These are phyloP conservation scores for Meripilus lineatus DNA, from an alignment of 1,284 basidiomycete species.

Conservation along the genomic window DNA sequence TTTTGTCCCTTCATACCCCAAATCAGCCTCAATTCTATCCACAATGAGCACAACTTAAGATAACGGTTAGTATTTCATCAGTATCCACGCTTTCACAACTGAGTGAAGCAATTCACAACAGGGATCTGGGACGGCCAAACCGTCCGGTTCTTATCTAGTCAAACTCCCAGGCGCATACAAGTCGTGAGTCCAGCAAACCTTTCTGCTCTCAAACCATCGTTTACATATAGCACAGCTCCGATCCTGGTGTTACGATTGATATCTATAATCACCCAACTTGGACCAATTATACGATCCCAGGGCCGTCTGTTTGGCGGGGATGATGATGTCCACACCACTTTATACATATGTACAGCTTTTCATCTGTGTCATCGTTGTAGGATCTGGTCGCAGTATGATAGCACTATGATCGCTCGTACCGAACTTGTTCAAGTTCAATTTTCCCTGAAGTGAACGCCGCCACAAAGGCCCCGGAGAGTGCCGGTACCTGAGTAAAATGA, in stretches of 20 bases:
- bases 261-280: conserved; percentile 27
- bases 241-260: conserved; percentile 32
- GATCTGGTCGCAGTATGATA: too few species aligned
- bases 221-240: conserved; percentile 18
- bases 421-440: too few species aligned
- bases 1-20: conserved; percentile 29
- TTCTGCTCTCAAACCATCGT: not conserved
- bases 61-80: conserved; percentile 33
- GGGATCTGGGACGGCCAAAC: conserved; percentile 26
- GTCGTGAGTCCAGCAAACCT: conserved; percentile 8
- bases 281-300: conserved; percentile 36
- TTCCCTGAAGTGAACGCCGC: too few species aligned
- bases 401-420: too few species aligned
- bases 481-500: too few species aligned
- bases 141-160: conserved; percentile 28
- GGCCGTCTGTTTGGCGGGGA: conserved; percentile 23
- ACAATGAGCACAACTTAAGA: conserved; percentile 33
- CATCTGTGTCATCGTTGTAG: too few species aligned
- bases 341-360: too few species aligned
- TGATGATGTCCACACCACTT: conserved; percentile 9
- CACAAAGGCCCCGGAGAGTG: too few species aligned
- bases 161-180: conserved; percentile 35
- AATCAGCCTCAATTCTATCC: conserved; percentile 35
- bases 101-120: not conserved
- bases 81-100: too few species aligned